These are phyloP conservation scores for Papiliotrema nemorosa DNA, from an alignment of 1,284 basidiomycete species.

Conservation along the genomic window DNA sequence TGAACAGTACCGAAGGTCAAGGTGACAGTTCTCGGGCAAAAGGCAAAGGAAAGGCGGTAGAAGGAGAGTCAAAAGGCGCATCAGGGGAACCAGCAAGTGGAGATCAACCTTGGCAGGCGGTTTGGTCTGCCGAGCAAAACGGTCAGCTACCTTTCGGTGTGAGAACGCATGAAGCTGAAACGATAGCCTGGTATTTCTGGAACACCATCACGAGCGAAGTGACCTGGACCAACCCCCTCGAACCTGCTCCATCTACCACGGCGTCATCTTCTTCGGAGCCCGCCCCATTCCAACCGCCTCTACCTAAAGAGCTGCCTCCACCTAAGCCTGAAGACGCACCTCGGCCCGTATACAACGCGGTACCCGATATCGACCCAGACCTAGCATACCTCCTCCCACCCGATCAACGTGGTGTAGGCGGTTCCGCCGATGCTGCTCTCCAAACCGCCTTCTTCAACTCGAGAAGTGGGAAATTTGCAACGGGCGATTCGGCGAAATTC, in stretches of 20 bases:
- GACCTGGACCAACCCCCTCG: slow-evolving; percentile 81
- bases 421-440: slow-evolving; percentile 48
- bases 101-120: slow-evolving; percentile 66
- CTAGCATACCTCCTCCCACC: slow-evolving; percentile 78
- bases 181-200: slow-evolving; percentile 76
- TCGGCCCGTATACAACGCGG: slow-evolving; percentile 1
- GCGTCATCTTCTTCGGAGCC: slow-evolving; percentile 17
- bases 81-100: slow-evolving; percentile 24
- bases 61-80: slow-evolving; percentile 4
- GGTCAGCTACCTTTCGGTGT: slow-evolving; percentile 34
- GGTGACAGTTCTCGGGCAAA: slow-evolving; percentile 19
- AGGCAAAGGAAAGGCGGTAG: slow-evolving; percentile 16
- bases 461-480: slow-evolving; percentile 73
- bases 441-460: slow-evolving; percentile 73
- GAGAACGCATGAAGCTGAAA: neutral
- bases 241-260: slow-evolving; percentile 10
- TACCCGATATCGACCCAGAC: slow-evolving; percentile 72
- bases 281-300: slow-evolving; percentile 19
- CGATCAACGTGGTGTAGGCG: slow-evolving; percentile 51
- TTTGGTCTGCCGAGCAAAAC: slow-evolving; percentile 74
- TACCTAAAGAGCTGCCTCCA: slow-evolving; percentile 27
- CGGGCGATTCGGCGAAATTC: slow-evolving; percentile 55
- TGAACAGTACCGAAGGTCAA: slow-evolving; percentile 4
- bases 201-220: slow-evolving; percentile 74
- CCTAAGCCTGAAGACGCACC: slow-evolving; percentile 14